Evolutionary conservation across 768 basidiomycete species (phyloP).

Genomic region (Sarcodon sp.): DNA sequence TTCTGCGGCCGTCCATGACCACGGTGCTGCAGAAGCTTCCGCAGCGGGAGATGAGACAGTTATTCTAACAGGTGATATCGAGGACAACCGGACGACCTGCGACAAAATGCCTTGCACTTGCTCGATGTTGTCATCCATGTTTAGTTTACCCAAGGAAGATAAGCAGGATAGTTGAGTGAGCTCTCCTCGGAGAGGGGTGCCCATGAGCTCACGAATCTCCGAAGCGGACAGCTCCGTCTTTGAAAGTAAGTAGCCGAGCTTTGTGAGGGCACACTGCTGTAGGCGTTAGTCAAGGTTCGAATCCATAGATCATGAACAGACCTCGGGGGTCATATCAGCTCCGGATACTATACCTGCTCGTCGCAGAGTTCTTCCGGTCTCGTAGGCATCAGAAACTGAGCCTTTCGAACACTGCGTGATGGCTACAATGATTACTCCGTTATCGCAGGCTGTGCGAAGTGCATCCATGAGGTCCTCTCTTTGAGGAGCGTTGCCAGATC

Average conservation of each 20-base stretch:
- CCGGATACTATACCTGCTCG: constrained; percentile 74
- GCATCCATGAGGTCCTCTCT: constrained; percentile 62
- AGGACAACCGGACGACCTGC: constrained; percentile 55
- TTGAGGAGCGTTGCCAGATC: constrained; percentile 82
- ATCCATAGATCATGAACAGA: constrained; percentile 15
- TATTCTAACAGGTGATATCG: neutral
- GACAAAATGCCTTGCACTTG: constrained; percentile 53
- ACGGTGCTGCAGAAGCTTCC: constrained; percentile 39
- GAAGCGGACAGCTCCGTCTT: constrained; percentile 60
- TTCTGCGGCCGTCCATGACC: constrained; percentile 73
- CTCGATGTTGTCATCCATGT: constrained; percentile 37
- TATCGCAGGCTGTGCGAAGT: constrained; percentile 68
- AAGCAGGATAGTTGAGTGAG: constrained; percentile 31
- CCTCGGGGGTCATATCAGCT: constrained; percentile 95
- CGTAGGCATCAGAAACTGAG: constrained; percentile 73
- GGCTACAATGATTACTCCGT: constrained; percentile 80
- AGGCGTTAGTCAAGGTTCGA: neutral
- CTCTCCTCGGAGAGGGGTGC: constrained; percentile 78
- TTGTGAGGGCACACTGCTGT: constrained; percentile 73
- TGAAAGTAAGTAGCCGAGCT: constrained; percentile 81
- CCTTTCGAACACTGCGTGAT: constrained; percentile 88
- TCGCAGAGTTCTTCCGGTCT: constrained; percentile 59
- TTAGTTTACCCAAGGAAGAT: constrained; percentile 26
- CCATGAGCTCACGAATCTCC: constrained; percentile 66
- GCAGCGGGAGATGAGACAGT: constrained; percentile 8